Evolutionary conservation across 2,329 filamentous ascomycete genomes (phyloP), one percentile per base, ranked within the genome.

Genomic region (Colletotrichum camelliae): DNA sequence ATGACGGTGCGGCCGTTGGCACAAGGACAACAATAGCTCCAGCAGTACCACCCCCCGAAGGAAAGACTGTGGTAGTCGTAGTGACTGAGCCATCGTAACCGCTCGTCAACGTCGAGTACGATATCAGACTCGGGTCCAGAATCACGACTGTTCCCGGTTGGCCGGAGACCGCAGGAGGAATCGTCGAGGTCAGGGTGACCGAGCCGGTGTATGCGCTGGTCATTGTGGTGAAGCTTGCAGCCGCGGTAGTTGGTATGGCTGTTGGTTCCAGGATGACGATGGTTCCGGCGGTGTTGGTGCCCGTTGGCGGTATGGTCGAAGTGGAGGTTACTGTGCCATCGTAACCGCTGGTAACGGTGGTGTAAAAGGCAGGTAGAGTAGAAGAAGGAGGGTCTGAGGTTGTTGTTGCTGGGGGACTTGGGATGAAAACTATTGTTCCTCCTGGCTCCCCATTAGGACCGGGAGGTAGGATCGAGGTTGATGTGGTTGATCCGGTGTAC

Each of bases 161-260:
- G 5, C 43, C 43, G n/a, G 43, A 21, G 43, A 52, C 43, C 4
- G 43, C 4, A 4, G 43, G 43, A 13, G 43, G n/a, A 24, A 52
- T 52, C 0, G 43, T 52, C 1, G 43, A 52, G n/a, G 43, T 21
- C 0, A 52, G 43, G 2, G 43, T 52, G n/a, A 52, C n/a, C 4
- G 43, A 21, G n/a, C 43, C 43, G 0, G 43, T 52, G 0, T 21
- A 52, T 21, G 43, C 43, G 43, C 43, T 52, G 10, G n/a, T 52
- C 12, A 52, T n/a, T 21, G n/a, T 52, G 1, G 43, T 21, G 12
- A 52, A 21, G 43, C 43, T 52, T 7, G 43, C 43, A 10, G 43
- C 43, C 3, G 2, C 6, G 5, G n/a, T 2, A 13, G 10, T 52
- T 52, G 10, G 1, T 7, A 52, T 5, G 43, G n/a, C 0, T 1